A percentile compares a stretch with the other conserved stretches of the same genome.
These are phyloP conservation scores for Acidiella bohemica DNA, from an alignment of 495 filamentous ascomycete genomes.

Conservation along the genomic window DNA sequence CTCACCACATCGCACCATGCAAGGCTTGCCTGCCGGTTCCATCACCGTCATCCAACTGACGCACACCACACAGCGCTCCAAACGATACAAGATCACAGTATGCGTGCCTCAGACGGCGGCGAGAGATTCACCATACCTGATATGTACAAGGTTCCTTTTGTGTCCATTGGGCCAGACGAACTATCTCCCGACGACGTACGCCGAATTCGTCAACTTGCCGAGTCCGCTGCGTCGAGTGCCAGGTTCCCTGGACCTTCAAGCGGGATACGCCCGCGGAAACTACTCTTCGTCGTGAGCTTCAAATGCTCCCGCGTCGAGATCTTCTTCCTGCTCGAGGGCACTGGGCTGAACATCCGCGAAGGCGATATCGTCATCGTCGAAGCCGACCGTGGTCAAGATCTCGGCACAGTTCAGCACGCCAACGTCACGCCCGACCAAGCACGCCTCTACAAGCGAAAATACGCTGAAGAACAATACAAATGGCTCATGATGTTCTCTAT, in stretches of 20 bases:
- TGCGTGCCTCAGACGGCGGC: neutral
- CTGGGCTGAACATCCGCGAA: constrained; percentile 73
- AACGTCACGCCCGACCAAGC: constrained; percentile 74
- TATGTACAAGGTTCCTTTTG: constrained; percentile 16
- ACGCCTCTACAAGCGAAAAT: constrained; percentile 75
- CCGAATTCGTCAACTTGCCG: neutral
- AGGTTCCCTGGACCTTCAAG: neutral
- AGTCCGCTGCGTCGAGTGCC: no score
- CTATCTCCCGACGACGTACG: neutral
- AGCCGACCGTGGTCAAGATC: constrained; percentile 87
- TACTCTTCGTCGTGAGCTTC: constrained; percentile 73
- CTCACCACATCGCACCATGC: no score
- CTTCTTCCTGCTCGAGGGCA: constrained; percentile 92
- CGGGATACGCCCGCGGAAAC: constrained; percentile 5
- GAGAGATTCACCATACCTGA: constrained; percentile 6
- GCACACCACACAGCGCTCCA: no score
- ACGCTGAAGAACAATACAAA: constrained; percentile 83
- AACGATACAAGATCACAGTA: no score
- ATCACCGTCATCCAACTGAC: no score
- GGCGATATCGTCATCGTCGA: constrained; percentile 96
- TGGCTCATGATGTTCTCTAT: constrained; percentile 83
- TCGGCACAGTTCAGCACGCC: constrained; percentile 79
- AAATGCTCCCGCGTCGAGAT: constrained; percentile 90
- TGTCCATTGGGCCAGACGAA: constrained; percentile 6
- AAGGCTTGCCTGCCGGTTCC: no score